Evolutionary conservation across 176 grass and related monocot genomes (phyloP), one percentile per base, ranked within the genome.

Genomic region (Carex pumila): DNA sequence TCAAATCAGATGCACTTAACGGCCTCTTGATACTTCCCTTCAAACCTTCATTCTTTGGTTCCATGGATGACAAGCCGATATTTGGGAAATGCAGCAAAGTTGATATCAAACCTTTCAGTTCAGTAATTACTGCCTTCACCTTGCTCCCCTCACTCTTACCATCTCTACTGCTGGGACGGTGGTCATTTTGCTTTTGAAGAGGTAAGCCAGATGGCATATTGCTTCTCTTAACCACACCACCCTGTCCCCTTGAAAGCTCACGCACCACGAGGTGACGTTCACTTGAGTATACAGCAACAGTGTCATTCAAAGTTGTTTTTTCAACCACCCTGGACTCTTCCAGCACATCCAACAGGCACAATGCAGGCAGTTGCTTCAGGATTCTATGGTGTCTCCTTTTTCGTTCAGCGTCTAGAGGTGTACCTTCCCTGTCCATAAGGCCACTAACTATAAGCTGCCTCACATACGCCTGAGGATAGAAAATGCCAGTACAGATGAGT

Each of bases 391-490:
- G 97, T 66, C 91, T 93, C 84, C 61, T 91, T 88, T 92, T 91
- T 85, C 89, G 93, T 90, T 96, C 93, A 43, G 78, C 55, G 82
- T 99, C 93, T 65, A 95, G 73, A 63, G 85, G 58, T 55, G 85
- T 95, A 43, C 84, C 91, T 72, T 88, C 91, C 67, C 86, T 91
- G 39, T 94, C 91, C 65, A 91, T 92, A 62, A 99, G 84, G 62
- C 97, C 97, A 85, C 97, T 99, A 74, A 95, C 88, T 83, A 99
- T 99, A 72, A 99, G 88, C 78, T 99, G 97, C 81, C 97, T 93
- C 14, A 94, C 93, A 92, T 99, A 99, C 84, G 91, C 97, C 61
- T 92, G 91, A 62, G 97, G 97, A 89, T 85, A 91, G 85, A 99
- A 96, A 82, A 99, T 90, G 56, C 97, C 93, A 88, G 69, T 92